Evolutionary conservation across 805 yeast genomes (phyloP), one percentile per base, ranked within the genome.

Genomic region (Zygosaccharomyces pseudorouxii): DNA sequence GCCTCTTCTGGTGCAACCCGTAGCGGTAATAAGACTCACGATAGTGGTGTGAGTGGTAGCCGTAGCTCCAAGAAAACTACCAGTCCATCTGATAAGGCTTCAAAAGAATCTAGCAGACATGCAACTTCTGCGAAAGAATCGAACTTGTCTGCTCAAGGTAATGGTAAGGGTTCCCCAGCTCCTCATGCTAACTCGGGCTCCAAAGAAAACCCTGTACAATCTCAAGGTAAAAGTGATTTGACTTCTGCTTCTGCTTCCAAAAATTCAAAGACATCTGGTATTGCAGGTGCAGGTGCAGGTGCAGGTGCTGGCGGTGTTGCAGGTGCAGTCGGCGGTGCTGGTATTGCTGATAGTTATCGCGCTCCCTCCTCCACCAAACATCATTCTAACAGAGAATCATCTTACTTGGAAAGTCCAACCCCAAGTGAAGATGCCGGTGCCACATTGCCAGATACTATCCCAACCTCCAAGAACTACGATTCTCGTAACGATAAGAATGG

Each of bases 401-500:
- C 45, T 5, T 52, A 50, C 20, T 29, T 41, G 8, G 46, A 49
- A 10, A 38, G 52, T 4, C 47, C 56, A 9, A 29, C 18, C 1
- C 25, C 25, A 2, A 33, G 23, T 23, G 44, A 29, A 38, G 60
- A 56, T 41, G 67, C 67, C 5, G 70, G 70, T 31, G 70, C 70
- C 2, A 64, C 69, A 8, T 43, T 65, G 9, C 70, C 70, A 3
- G 50, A 51, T 11, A 50, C 59, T n/a, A 63, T 65, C 23, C 70
- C 70, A 38, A 63, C 68, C 2, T 65, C 70, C 12, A 56, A 58
- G 38, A 61, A 64, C 29, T 62, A 56, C 37, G 48, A 58, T 45
- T 41, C 53, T 25, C 57, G 65, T 48, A 45, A 42, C 27, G 54
- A 45, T 27, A 43, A 48, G 19, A 38, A 51, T 36, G 54, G 57